These are phyloP conservation scores for Polychaeton citri DNA, from an alignment of 2,329 filamentous ascomycete species.

Conservation along the genomic window DNA sequence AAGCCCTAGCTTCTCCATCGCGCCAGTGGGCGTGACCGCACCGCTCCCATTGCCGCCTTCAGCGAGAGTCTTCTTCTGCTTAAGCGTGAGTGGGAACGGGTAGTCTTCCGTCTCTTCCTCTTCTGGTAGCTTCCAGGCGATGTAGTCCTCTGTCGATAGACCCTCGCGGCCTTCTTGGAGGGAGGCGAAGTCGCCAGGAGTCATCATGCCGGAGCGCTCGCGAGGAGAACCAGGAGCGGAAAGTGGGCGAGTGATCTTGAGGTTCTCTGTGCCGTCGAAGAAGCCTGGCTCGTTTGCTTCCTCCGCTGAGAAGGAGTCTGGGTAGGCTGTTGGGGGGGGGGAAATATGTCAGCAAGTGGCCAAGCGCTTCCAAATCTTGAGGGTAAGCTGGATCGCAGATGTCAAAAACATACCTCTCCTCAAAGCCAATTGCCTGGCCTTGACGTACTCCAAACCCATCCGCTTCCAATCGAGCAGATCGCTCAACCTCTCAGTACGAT, in stretches of 20 bases:
- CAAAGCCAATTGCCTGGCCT: constrained; percentile 84
- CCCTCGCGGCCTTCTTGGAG: constrained; percentile 90
- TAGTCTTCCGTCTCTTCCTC: constrained; percentile 71
- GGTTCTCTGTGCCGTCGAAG: constrained; percentile 71
- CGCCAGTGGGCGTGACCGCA: constrained; percentile 8
- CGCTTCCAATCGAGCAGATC: constrained; percentile 97
- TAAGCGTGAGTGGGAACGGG: constrained; percentile 55
- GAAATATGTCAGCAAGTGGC: constrained; percentile 5
- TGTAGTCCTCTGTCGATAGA: constrained; percentile 90
- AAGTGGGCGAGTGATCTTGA: constrained; percentile 89
- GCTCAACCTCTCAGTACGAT: constrained; percentile 86
- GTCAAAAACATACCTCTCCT: constrained; percentile 45
- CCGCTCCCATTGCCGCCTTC: constrained; percentile 6
- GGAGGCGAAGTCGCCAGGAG: constrained; percentile 91
- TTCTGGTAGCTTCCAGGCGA: constrained; percentile 86
- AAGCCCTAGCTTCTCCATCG: not conserved
- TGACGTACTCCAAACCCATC: constrained; percentile 99
- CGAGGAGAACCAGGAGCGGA: constrained; percentile 88
- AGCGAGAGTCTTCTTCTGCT: constrained; percentile 26
- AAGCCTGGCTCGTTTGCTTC: constrained; percentile 70
- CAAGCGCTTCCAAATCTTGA: not conserved
- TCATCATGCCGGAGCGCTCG: constrained; percentile 95
- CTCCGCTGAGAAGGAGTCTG: constrained; percentile 61
- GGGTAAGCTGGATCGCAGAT: not conserved
- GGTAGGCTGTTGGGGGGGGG: constrained; percentile 53